Evolutionary conservation across 441 rosid genomes (phyloP).

Genomic region (Gossypium laxum): DNA sequence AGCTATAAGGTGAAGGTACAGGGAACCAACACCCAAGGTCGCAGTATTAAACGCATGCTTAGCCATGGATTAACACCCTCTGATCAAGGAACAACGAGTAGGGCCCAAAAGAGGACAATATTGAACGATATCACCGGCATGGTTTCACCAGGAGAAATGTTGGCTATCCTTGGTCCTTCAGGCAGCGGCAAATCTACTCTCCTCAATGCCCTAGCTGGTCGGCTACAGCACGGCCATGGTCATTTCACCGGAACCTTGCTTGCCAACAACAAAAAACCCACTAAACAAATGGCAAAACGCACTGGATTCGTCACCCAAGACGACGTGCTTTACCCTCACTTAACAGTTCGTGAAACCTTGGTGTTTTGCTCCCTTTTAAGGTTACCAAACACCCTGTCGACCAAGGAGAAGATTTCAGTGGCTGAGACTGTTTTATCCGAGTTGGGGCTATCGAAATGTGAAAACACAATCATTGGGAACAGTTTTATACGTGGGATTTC

Average conservation of each 20-base stretch:
- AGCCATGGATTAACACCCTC: conserved; percentile 18
- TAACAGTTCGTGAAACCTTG: conserved; percentile 83
- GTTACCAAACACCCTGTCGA: conserved; percentile 38
- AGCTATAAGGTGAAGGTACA: conserved; percentile 42
- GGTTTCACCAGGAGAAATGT: conserved; percentile 77
- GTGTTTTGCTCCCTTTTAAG: conserved; percentile 66
- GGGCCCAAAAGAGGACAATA: conserved; percentile 40
- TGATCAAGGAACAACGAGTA: conserved; percentile 20
- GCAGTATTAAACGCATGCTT: conserved; percentile 29
- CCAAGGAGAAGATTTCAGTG: conserved; percentile 37
- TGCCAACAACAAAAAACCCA: conserved; percentile 38
- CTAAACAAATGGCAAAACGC: conserved; percentile 40
- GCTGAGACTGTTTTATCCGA: conserved; percentile 63
- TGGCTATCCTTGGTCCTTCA: conserved; percentile 84
- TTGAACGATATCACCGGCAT: conserved; percentile 66
- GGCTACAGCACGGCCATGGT: conserved; percentile 39
- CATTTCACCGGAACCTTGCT: conserved; percentile 53
- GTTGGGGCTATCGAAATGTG: conserved; percentile 61
- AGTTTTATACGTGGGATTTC: conserved; percentile 70
- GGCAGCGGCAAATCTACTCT: conserved; percentile 87
- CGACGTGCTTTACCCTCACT: conserved; percentile 81
- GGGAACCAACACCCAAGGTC: conserved; percentile 17
- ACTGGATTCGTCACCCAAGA: conserved; percentile 86
- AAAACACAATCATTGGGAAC: conserved; percentile 75
- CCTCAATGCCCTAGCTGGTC: conserved; percentile 62